Conservation (phyloP, 495 filamentous ascomycete genomes). For the Amniculicola lignicola region DNA sequence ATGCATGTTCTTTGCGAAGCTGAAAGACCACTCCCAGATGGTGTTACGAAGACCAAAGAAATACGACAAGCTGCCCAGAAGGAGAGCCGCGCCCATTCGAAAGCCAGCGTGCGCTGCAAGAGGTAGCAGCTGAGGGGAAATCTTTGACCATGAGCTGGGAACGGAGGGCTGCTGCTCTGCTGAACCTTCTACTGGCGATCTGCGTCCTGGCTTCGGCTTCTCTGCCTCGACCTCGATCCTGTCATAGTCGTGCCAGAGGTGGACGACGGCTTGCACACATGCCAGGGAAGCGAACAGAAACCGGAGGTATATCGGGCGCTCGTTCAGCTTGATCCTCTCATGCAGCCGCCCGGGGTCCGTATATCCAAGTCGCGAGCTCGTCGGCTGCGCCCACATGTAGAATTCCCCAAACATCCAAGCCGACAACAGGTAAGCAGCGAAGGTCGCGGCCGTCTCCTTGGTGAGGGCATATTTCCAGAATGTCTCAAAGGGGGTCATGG, state of each 20-base stretch:
- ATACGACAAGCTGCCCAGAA: constrained; percentile 21
- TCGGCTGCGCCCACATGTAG: constrained; percentile 72
- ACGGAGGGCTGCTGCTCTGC: constrained; percentile 55
- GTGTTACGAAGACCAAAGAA: constrained; percentile 15
- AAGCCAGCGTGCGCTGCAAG: not conserved
- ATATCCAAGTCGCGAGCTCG: constrained; percentile 64
- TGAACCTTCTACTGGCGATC: constrained; percentile 44
- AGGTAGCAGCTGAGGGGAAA: not conserved
- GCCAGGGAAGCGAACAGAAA: constrained; percentile 66
- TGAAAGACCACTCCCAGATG: constrained; percentile 18
- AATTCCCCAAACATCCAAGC: constrained; percentile 77
- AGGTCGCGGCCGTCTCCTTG: constrained; percentile 47
- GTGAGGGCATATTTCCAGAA: constrained; percentile 48
- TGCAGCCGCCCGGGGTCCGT: constrained; percentile 62
- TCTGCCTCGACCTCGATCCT: constrained; percentile 56
- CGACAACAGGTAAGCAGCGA: constrained; percentile 56
- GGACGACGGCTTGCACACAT: constrained; percentile 61
- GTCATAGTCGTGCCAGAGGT: constrained; percentile 75
- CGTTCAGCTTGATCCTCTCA: constrained; percentile 80
- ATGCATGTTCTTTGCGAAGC: not conserved
- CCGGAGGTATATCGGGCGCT: constrained; percentile 78
- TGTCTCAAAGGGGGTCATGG: constrained; percentile 62
- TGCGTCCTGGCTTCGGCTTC: constrained; percentile 40
- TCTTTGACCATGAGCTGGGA: not conserved
- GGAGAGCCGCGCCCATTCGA: not conserved